A percentile compares a stretch with the other conserved stretches of the same genome.
Conservation (phyloP, 1,284 basidiomycete species). For the Rugosomyces carneus region DNA sequence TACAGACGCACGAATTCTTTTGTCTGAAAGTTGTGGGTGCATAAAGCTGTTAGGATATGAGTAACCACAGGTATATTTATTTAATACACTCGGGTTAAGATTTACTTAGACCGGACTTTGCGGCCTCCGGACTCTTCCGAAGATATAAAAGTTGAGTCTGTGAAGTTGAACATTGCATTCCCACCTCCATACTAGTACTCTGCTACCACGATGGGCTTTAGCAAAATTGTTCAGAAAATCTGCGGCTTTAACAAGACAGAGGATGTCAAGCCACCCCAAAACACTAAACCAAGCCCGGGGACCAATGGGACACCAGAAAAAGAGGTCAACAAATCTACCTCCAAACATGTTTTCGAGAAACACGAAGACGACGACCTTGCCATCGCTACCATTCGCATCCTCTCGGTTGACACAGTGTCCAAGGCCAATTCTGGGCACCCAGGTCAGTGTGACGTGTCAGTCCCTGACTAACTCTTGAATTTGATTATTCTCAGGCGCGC, state of each 20-base stretch:
- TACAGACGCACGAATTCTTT: constrained; percentile 46
- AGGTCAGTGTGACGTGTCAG: constrained; percentile 37
- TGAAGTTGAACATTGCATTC: neutral
- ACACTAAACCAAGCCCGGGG: neutral
- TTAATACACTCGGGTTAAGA: neutral
- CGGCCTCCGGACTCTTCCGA: constrained; percentile 11
- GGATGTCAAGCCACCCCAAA: neutral
- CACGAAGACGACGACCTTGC: constrained; percentile 45
- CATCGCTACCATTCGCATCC: constrained; percentile 64
- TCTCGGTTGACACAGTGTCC: constrained; percentile 66
- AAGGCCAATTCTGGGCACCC: constrained; percentile 93
- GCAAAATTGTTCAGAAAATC: neutral
- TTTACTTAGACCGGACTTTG: constrained; percentile 15
- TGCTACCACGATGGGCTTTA: constrained; percentile 28
- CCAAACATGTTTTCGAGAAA: neutral
- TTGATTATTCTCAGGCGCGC: constrained; percentile 54
- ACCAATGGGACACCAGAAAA: too few species aligned
- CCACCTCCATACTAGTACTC: constrained; percentile 10
- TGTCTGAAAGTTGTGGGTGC: constrained; percentile 73
- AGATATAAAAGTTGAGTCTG: constrained; percentile 3
- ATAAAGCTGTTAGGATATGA: constrained; percentile 28
- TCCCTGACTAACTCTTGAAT: constrained; percentile 3
- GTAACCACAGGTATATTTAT: neutral
- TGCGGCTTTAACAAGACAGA: neutral
- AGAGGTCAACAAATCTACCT: neutral